These are phyloP conservation scores for Phalaenopsis aphrodite DNA, from an alignment of 106 monocot species.

Conservation along the genomic window DNA sequence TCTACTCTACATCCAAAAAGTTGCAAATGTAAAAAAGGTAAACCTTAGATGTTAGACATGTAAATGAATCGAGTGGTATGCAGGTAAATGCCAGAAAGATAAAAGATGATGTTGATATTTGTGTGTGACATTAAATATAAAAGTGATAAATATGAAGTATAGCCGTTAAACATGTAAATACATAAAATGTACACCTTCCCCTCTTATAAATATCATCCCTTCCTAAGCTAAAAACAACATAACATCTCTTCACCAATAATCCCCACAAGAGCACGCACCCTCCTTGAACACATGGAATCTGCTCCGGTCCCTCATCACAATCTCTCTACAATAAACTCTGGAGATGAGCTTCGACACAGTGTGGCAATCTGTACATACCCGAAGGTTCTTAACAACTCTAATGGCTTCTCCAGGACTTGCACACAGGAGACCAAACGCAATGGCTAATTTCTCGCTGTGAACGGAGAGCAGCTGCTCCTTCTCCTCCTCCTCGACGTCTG, in stretches of 20 bases:
- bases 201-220: no score
- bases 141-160: no score
- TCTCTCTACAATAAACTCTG: slow-evolving; percentile 28
- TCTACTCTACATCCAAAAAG: no score
- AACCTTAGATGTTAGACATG: no score
- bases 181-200: no score
- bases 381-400: slow-evolving; percentile 37
- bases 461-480: slow-evolving; percentile 20
- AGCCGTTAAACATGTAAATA: no score
- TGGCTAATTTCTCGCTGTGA: slow-evolving; percentile 38
- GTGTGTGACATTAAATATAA: no score
- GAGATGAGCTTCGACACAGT: slow-evolving; percentile 28
- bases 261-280: slow-evolving; percentile 33
- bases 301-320: slow-evolving; percentile 40
- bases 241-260: slow-evolving; percentile 24
- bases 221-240: no score
- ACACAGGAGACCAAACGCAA: slow-evolving; percentile 29
- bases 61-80: no score
- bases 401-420: slow-evolving; percentile 7
- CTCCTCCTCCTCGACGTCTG: slow-evolving; percentile 38
- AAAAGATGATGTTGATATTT: no score
- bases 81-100: no score
- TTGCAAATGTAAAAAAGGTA: no score
- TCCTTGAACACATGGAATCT: slow-evolving; percentile 33
- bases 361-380: slow-evolving; percentile 37